Conservation (phyloP, 2,329 filamentous ascomycete species). For the Biscogniauxia marginata region DNA sequence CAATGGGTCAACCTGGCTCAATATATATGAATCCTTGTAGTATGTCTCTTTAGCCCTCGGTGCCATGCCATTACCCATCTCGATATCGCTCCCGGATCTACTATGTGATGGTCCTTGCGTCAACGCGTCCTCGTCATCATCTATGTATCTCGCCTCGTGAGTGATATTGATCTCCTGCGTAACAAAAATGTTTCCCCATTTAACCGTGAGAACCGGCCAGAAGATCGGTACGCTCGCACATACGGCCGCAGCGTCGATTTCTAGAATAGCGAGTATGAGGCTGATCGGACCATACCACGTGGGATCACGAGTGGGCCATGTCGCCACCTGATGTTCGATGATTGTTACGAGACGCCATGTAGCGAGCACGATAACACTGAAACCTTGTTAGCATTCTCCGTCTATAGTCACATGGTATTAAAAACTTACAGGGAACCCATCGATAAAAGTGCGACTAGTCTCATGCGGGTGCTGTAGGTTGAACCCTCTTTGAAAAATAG, state of each 20-base stretch:
- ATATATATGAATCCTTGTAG: constrained; percentile 21
- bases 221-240: constrained; percentile 31
- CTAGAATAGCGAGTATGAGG: constrained; percentile 26
- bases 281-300: constrained; percentile 34
- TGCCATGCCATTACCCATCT: constrained; percentile 9
- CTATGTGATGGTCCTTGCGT: constrained; percentile 14
- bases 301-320: constrained; percentile 33
- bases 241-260: constrained; percentile 26
- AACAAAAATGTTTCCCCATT: constrained; percentile 29
- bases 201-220: constrained; percentile 27
- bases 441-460: constrained; percentile 29
- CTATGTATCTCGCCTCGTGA: constrained; percentile 23
- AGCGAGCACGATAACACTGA: constrained; percentile 30
- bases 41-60: constrained; percentile 13
- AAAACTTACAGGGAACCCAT: constrained; percentile 32
- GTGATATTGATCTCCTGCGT: constrained; percentile 29
- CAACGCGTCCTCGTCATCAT: constrained; percentile 23
- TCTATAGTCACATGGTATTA: not conserved
- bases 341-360: constrained; percentile 33
- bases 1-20: constrained; percentile 23
- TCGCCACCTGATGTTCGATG: constrained; percentile 30
- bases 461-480: constrained; percentile 21
- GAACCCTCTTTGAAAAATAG: constrained; percentile 30
- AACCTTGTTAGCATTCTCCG: not conserved
- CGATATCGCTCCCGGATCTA: constrained; percentile 21